These are phyloP conservation scores for Penicillium lagena DNA, from an alignment of 495 filamentous ascomycete species.

Conservation along the genomic window DNA sequence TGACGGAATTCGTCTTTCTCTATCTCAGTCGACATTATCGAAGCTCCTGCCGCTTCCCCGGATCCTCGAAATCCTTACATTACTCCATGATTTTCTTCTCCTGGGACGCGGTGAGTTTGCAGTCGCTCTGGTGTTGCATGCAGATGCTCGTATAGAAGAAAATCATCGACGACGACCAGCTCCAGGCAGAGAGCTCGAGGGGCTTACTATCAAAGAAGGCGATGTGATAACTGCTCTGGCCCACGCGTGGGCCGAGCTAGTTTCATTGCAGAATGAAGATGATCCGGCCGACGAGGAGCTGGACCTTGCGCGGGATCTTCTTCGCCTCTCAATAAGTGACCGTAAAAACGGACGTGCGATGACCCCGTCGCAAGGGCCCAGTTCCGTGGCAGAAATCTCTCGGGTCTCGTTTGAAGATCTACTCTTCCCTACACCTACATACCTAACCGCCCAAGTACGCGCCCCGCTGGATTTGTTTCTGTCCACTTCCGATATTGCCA, in stretches of 20 bases:
- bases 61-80: slow-evolving; percentile 67
- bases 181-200: slow-evolving; percentile 31
- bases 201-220: slow-evolving; percentile 73
- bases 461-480: slow-evolving; percentile 87
- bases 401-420: slow-evolving; percentile 64
- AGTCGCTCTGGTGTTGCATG: slow-evolving; percentile 74
- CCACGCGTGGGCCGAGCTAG: slow-evolving; percentile 70
- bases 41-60: slow-evolving; percentile 69
- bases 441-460: slow-evolving; percentile 63
- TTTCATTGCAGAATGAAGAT: slow-evolving; percentile 63
- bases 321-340: slow-evolving; percentile 58
- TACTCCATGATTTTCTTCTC: slow-evolving; percentile 82
- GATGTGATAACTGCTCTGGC: slow-evolving; percentile 71
- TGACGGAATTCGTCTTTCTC: slow-evolving; percentile 65
- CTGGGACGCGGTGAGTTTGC: slow-evolving; percentile 88
- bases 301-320: slow-evolving; percentile 70
- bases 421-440: slow-evolving; percentile 70
- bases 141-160: slow-evolving; percentile 63
- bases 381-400: slow-evolving; percentile 22
- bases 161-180: slow-evolving; percentile 29
- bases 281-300: slow-evolving; percentile 69
- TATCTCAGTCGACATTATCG: slow-evolving; percentile 76
- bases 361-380: slow-evolving; percentile 27
- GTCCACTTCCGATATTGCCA: slow-evolving; percentile 61
- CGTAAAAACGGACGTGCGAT: slow-evolving; percentile 14